These are phyloP conservation scores for Globisporangium cystogenes DNA, from an alignment of 352 stramenopile species.

Conservation along the genomic window DNA sequence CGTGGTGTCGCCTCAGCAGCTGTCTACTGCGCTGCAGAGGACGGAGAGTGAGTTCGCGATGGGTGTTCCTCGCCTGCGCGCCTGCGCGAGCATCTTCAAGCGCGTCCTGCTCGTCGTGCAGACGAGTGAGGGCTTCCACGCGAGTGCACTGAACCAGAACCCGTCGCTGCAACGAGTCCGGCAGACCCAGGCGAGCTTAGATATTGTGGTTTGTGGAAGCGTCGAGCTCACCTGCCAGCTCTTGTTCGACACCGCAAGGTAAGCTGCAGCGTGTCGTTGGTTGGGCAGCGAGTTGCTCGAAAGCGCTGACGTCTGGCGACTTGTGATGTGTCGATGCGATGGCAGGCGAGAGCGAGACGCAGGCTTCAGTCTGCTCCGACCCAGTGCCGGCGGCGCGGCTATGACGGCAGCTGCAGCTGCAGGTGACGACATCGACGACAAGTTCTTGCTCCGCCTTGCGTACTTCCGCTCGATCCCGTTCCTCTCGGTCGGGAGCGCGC, in stretches of 20 bases:
- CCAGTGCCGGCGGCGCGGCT: conserved; percentile 4
- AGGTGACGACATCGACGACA: conserved; percentile 24
- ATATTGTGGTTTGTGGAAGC: conserved; percentile 8
- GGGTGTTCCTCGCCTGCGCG: conserved; percentile 23
- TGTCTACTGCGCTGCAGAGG: conserved; percentile 15
- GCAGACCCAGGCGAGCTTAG: conserved; percentile 22
- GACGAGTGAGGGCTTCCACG: conserved; percentile 2
- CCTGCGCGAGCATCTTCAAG: conserved; percentile 42
- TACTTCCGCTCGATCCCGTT: conserved; percentile 52
- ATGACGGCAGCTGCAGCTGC: neutral
- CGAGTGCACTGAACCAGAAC: conserved; percentile 1
- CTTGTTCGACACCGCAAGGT: conserved; percentile 11
- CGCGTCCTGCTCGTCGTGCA: conserved; percentile 39
- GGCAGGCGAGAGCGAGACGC: conserved; percentile 23
- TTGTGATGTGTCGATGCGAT: neutral
- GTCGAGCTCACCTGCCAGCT: conserved; percentile 8
- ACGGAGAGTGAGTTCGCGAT: conserved; percentile 18
- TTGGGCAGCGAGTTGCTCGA: neutral
- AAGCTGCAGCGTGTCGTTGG: neutral
- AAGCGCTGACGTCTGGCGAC: neutral
- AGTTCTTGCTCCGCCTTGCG: conserved; percentile 45
- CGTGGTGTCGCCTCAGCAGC: conserved; percentile 17
- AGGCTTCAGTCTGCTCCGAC: conserved; percentile 25
- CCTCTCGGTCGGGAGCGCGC: conserved; percentile 47
- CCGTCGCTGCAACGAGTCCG: conserved; percentile 17